Evolutionary conservation across 2,329 filamentous ascomycete genomes (phyloP), one percentile per base, ranked within the genome.

Genomic region (Fusarium irregulare): DNA sequence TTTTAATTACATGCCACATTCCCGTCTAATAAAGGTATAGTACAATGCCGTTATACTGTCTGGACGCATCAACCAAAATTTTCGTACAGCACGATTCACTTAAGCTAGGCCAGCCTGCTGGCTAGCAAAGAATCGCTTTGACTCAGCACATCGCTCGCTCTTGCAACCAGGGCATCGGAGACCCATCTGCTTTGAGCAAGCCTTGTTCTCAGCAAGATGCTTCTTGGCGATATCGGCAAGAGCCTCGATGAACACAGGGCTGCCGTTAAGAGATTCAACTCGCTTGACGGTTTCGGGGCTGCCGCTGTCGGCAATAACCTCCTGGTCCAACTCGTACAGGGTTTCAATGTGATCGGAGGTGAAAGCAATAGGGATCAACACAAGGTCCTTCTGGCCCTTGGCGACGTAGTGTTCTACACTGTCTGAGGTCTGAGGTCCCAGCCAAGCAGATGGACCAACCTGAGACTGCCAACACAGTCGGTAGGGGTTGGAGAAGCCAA

Each of bases 261-360:
- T 97, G 57, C 93, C 96, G 76, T 99, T 99, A 76, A 99, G 81
- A 77, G 93, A 97, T 79, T 98, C 96, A 2, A 92, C 93, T 60
- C 96, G 88, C 85, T 97, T 97, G 68, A 99, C 90, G 0, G 90
- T 91, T 32, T 94, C 93, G 1, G 88, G 82, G 75, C 92, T 88
- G 16, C 92, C 90, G 2, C 88, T 93, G 80, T 97, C 94, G 61
- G 93, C 92, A 76, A 99, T 98, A 41, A 99, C 93, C 81, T 99
- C 96, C 75, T 93, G 86, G 79, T 99, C 96, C 55, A 99, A 84
- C 80, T 99, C 96, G 78, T 91, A 98, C 1, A 99, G 85, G 1
- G 96, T 99, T 83, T 74, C 96, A 73, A 99, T 99, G 78, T 99
- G 96, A 76, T 99, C 96, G n/a, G 93, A 97, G 0, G 96, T 99